Conservation (phyloP, 345 rosid species). For the Xanthoceras sorbifolium region DNA sequence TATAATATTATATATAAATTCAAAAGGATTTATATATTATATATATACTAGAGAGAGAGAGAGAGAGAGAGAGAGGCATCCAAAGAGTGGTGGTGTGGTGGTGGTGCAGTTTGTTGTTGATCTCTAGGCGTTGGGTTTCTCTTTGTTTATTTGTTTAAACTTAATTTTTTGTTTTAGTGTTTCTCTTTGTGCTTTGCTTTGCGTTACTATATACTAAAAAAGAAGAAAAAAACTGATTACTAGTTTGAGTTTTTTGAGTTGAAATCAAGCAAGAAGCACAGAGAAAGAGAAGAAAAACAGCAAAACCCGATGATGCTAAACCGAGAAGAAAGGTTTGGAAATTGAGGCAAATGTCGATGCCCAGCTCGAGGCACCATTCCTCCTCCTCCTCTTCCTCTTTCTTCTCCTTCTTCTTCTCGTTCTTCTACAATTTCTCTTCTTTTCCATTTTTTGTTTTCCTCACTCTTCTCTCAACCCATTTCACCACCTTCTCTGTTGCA, state of each 20-base stretch:
- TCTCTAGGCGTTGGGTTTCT: slow-evolving; percentile 60
- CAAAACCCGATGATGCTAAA: slow-evolving; percentile 61
- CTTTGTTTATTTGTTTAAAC: slow-evolving; percentile 20
- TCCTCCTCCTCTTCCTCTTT: slow-evolving; percentile 17
- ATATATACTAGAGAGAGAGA: neutral
- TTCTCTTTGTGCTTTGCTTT: slow-evolving; percentile 23
- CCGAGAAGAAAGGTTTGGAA: slow-evolving; percentile 68
- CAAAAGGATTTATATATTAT: neutral
- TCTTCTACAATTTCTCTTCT: slow-evolving; percentile 24
- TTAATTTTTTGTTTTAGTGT: neutral
- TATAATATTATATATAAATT: neutral
- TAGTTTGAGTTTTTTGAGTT: slow-evolving; percentile 37
- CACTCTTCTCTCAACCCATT: slow-evolving; percentile 31
- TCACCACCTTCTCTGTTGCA: slow-evolving; percentile 25
- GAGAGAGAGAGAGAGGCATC: slow-evolving; percentile 34
- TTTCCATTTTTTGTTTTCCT: slow-evolving; percentile 21
- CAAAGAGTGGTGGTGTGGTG: slow-evolving; percentile 48
- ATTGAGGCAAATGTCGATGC: slow-evolving; percentile 78
- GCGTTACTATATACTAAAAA: neutral
- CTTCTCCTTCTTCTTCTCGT: slow-evolving; percentile 33
- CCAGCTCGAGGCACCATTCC: slow-evolving; percentile 46
- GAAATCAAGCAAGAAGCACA: slow-evolving; percentile 52
- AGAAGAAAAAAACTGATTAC: neutral
- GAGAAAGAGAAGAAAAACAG: slow-evolving; percentile 37
- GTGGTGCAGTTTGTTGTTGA: slow-evolving; percentile 63